Evolutionary conservation across 129 eudicot genomes (phyloP).

Genomic region (Lactuca saligna): DNA sequence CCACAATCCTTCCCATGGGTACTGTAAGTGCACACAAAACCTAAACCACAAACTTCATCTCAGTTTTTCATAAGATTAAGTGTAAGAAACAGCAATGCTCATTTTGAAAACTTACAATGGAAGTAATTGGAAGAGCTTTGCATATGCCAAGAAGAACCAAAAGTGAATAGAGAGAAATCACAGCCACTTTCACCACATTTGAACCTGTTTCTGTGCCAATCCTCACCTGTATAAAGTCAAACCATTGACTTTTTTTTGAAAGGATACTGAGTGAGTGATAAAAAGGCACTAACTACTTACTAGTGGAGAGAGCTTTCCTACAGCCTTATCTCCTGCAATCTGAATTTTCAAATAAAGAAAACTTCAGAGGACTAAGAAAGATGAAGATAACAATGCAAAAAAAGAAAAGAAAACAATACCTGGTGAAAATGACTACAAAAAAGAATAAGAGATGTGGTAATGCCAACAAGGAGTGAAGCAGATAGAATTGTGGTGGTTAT

Average conservation of each 20-base stretch:
- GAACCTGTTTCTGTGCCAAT: slow-evolving; percentile 72
- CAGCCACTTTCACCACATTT: slow-evolving; percentile 54
- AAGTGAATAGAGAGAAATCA: slow-evolving; percentile 53
- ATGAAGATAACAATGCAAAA: neutral
- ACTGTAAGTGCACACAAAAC: slow-evolving; percentile 62
- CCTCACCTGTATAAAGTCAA: slow-evolving; percentile 51
- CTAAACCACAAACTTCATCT: slow-evolving; percentile 41
- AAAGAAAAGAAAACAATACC: slow-evolving; percentile 39
- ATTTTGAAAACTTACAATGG: slow-evolving; percentile 51
- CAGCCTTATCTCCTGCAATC: slow-evolving; percentile 72
- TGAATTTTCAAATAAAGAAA: slow-evolving; percentile 33
- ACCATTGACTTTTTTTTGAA: neutral
- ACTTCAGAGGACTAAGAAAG: neutral
- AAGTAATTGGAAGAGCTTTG: slow-evolving; percentile 58
- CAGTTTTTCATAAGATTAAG: neutral
- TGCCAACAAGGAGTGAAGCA: slow-evolving; percentile 82
- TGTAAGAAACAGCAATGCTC: no score
- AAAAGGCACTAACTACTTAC: slow-evolving; percentile 40
- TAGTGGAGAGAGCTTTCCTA: slow-evolving; percentile 85
- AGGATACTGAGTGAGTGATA: no score
- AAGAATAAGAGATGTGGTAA: slow-evolving; percentile 81
- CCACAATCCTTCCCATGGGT: slow-evolving; percentile 66
- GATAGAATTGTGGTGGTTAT: slow-evolving; percentile 58
- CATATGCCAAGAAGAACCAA: slow-evolving; percentile 47
- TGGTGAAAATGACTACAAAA: slow-evolving; percentile 98